Evolutionary conservation across 2,329 filamentous ascomycete genomes (phyloP).

Genomic region (Hymenoscyphus linearis): DNA sequence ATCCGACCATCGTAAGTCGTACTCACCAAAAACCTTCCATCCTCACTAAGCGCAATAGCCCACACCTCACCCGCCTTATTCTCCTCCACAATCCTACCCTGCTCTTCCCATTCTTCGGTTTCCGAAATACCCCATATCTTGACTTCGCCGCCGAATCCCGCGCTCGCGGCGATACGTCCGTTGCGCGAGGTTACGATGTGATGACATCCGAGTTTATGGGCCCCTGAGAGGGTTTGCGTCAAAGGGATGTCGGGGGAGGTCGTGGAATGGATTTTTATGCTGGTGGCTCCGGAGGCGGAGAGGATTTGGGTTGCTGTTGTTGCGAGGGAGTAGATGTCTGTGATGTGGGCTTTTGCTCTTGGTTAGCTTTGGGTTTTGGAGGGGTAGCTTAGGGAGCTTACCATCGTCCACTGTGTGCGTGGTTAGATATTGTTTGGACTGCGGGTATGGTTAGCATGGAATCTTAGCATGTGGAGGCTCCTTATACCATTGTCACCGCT

Average conservation of each 20-base stretch:
- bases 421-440: constrained; percentile 99
- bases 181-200: constrained; percentile 70
- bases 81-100: constrained; percentile 44
- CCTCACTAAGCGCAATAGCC: constrained; percentile 79
- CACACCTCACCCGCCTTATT: constrained; percentile 70
- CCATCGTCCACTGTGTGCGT: constrained; percentile 86
- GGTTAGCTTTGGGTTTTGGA: constrained; percentile 22
- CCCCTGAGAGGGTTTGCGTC: constrained; percentile 70
- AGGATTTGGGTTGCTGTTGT: constrained; percentile 69
- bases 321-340: constrained; percentile 80
- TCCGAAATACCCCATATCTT: constrained; percentile 72
- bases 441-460: constrained; percentile 15
- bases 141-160: constrained; percentile 84
- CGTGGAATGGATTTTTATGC: constrained; percentile 75
- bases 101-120: constrained; percentile 48
- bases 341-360: constrained; percentile 65
- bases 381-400: constrained; percentile 37
- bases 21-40: constrained; percentile 79
- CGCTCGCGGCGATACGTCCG: constrained; percentile 70
- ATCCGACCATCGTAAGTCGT: constrained; percentile 85
- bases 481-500: constrained; percentile 29
- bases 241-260: constrained; percentile 67
- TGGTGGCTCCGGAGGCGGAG: constrained; percentile 79
- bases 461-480: constrained; percentile 2
- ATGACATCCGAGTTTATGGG: constrained; percentile 86